These are phyloP conservation scores for Pseudogymnoascus sp. DNA, from an alignment of 2,329 filamentous ascomycete genomes.

Conservation along the genomic window DNA sequence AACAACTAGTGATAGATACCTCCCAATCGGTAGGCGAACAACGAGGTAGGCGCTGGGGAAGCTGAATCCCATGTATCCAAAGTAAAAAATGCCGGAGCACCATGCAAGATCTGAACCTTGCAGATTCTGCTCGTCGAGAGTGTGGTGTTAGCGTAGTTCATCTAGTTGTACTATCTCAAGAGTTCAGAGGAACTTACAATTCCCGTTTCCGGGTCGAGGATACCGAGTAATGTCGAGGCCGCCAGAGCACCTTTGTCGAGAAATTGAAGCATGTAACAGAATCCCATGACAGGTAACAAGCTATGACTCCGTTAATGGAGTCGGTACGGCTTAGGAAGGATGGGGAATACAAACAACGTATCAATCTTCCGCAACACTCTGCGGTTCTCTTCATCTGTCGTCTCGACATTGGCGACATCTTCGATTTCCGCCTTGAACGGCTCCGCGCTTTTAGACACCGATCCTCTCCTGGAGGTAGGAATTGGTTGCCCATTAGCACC, in stretches of 20 bases:
- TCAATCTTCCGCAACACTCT: slow-evolving; percentile 22
- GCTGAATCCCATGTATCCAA: slow-evolving; percentile 31
- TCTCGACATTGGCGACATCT: slow-evolving; percentile 3
- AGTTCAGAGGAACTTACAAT: background rate
- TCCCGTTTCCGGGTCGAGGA: slow-evolving; percentile 27
- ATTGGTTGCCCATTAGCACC: background rate
- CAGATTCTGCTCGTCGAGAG: background rate
- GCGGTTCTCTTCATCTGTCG: slow-evolving; percentile 12
- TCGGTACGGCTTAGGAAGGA: background rate
- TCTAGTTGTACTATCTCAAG: background rate
- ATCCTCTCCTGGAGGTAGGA: background rate
- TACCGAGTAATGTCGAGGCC: slow-evolving; percentile 51
- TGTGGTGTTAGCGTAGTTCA: background rate
- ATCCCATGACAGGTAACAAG: slow-evolving; percentile 18
- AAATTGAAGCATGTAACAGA: slow-evolving; percentile 22
- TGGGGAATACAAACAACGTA: slow-evolving; percentile 14
- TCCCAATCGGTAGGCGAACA: slow-evolving; percentile 32
- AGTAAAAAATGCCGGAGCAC: slow-evolving; percentile 18
- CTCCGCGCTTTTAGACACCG: background rate
- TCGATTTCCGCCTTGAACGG: background rate
- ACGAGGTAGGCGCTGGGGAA: slow-evolving; percentile 29
- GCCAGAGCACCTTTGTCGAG: slow-evolving; percentile 39
- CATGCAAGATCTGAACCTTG: slow-evolving; percentile 5
- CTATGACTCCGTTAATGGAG: slow-evolving; percentile 9
- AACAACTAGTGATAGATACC: slow-evolving; percentile 23